These are phyloP conservation scores for Elsinoe ampelina DNA, from an alignment of 2,329 filamentous ascomycete genomes.

Conservation along the genomic window DNA sequence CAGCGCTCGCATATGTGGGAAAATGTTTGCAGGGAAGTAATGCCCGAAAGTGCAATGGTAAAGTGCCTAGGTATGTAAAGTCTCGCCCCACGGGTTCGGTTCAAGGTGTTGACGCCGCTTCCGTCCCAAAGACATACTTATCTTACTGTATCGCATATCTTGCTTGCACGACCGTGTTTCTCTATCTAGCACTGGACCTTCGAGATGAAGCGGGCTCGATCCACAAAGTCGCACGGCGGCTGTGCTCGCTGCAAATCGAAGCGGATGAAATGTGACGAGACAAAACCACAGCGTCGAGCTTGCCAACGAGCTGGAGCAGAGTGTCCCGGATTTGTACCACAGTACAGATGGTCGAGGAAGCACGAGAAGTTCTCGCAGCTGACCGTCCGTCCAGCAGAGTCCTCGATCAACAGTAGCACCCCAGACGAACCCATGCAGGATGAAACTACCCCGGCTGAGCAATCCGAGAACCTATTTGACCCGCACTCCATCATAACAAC, in stretches of 20 bases:
- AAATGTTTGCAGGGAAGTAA: background rate
- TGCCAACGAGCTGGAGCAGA: slow-evolving; percentile 33
- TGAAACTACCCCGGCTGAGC: background rate
- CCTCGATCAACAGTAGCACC: background rate
- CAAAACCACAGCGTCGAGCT: slow-evolving; percentile 33
- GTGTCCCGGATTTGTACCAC: slow-evolving; percentile 39
- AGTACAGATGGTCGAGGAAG: slow-evolving; percentile 40
- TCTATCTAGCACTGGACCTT: background rate
- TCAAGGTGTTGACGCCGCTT: background rate
- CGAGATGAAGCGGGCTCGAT: background rate
- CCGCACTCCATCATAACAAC: background rate
- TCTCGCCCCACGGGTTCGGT: background rate
- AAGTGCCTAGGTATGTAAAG: too few species aligned
- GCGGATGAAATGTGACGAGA: slow-evolving; percentile 34
- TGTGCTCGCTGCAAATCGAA: background rate
- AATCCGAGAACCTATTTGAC: background rate
- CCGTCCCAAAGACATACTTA: background rate
- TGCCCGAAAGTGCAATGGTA: background rate
- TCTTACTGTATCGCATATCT: background rate
- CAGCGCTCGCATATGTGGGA: background rate
- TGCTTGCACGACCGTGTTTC: background rate
- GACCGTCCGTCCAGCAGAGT: background rate
- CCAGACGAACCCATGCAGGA: background rate
- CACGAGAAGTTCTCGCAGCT: slow-evolving; percentile 36
- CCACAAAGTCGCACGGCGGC: background rate